Evolutionary conservation across 23 red algal genomes (phyloP).

Genomic region (Gracilaria domingensis): DNA sequence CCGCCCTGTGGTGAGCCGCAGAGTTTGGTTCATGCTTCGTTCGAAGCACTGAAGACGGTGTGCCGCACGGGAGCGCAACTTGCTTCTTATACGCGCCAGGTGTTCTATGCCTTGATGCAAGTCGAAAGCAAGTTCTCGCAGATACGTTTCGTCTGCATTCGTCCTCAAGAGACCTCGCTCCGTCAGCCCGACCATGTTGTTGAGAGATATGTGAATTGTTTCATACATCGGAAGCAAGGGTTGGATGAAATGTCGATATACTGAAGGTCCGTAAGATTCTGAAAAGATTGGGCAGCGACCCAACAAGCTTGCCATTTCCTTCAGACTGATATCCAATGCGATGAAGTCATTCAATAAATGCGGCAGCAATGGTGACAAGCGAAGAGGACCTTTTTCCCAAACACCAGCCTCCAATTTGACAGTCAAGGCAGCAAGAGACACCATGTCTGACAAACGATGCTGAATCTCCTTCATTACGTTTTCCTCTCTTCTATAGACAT

Average conservation of each 20-base stretch:
- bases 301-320: conserved; percentile 64
- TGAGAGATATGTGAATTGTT: conserved; percentile 53
- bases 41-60: conserved; percentile 31
- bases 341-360: conserved; percentile 47
- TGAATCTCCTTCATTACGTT: conserved; percentile 47
- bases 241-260: conserved; percentile 56
- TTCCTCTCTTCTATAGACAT: conserved; percentile 55
- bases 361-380: conserved; percentile 22
- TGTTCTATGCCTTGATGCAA: conserved; percentile 52
- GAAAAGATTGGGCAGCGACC: conserved; percentile 67
- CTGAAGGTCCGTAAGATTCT: conserved; percentile 55
- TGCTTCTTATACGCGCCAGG: conserved; percentile 46
- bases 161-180: conserved; percentile 10
- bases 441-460: conserved; percentile 24
- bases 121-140: conserved; percentile 33
- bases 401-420: conserved; percentile 58
- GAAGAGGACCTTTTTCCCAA: conserved; percentile 41
- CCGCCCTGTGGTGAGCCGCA: neutral
- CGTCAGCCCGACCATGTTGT: conserved; percentile 42
- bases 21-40: conserved; percentile 20
- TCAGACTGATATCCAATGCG: conserved; percentile 50
- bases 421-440: conserved; percentile 30
- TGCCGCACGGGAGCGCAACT: conserved; percentile 37
- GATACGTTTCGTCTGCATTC: neutral
- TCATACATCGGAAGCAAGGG: conserved; percentile 54